Base-by-base conservation (phyloP, 805 yeast genomes). In the Ogataea corticis region DNA sequence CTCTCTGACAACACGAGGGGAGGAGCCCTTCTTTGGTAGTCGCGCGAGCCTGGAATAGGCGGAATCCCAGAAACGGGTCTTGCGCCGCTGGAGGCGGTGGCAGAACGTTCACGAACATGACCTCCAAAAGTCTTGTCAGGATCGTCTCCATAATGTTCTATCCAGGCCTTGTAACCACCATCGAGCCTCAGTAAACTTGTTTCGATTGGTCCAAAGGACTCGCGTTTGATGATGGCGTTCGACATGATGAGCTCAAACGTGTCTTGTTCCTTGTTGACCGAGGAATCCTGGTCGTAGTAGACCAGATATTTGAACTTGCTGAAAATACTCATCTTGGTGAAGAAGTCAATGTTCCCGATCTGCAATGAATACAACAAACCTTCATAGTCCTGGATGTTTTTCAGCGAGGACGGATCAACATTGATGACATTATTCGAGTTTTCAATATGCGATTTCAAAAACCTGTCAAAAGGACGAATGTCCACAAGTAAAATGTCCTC, bases 121-220 rank as follows among this genome's bases (percentile, higher is more conserved):
- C 55, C 52, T 3, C 41, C 34, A 17, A 52, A 50, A 10, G 56
- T 53, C 41, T 41, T 56, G 18, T 57, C 51, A 11, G 45, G 49
- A 9, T 63, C 51, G n/a, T 62, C 57, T 9, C 61, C 63, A 9
- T 62, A 61, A 9, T 59, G 59, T 31, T 62, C 60, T 14, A 62
- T 51, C 80, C 80, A 75, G 35, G 71, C 68, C 32, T 68, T 70
- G 46, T 67, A 71, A 1, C 80, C 80, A 18, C 80, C 80, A 16
- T 67, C 55, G 21, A 76, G 49, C 29, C 57, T 45, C 3, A 44
- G 27, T 3, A 51, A 7, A 30, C 44, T 38, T 1, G 46, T 45
- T 14, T 44, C 37, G 14, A 46, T 38, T 14, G 29, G 36, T 9
- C 52, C 50, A 37, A 50, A 54, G 17, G 40, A 16, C 11, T 34